Evolutionary conservation across 2,329 filamentous ascomycete species (phyloP).

Genomic region (Penicillium sp.): DNA sequence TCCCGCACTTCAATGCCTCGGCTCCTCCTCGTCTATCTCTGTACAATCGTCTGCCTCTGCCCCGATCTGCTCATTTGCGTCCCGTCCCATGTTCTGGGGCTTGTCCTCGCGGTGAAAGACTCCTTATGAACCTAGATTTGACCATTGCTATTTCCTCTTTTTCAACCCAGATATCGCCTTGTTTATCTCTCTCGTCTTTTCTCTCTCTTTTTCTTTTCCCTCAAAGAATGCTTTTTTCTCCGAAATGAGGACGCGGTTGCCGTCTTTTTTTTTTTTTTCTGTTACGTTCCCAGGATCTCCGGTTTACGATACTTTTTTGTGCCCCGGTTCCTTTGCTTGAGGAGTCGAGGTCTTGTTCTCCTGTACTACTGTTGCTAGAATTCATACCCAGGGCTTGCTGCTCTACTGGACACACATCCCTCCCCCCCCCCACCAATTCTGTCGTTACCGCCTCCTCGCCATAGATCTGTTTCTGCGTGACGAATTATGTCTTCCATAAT

Average conservation of each 20-base stretch:
- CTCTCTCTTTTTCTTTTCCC: background rate
- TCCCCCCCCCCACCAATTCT: background rate
- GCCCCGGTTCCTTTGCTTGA: background rate
- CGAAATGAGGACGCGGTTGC: background rate
- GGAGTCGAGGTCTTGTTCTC: background rate
- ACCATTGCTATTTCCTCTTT: background rate
- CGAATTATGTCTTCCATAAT: conserved; percentile 9
- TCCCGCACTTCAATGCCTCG: background rate
- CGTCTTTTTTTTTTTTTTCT: background rate
- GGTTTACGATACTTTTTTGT: background rate
- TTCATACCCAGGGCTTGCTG: conserved; percentile 9
- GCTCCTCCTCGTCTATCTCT: background rate
- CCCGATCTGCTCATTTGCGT: background rate
- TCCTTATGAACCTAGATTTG: conserved; percentile 9
- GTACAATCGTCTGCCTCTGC: background rate
- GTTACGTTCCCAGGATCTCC: background rate
- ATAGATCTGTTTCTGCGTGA: conserved; percentile 7
- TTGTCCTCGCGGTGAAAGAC: conserved; percentile 1
- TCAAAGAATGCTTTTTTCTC: background rate
- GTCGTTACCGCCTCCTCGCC: conserved; percentile 3
- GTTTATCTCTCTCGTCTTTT: background rate
- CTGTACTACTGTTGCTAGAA: conserved; percentile 14
- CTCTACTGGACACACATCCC: background rate
- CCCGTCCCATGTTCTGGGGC: background rate
- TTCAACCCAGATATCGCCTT: background rate